Percentiles rank a stretch among this genome's conserved stretches.
phyloP scores from a whole-genome alignment of 495 filamentous ascomycete genomes.

The Opeltia flavorubescens region DNA sequence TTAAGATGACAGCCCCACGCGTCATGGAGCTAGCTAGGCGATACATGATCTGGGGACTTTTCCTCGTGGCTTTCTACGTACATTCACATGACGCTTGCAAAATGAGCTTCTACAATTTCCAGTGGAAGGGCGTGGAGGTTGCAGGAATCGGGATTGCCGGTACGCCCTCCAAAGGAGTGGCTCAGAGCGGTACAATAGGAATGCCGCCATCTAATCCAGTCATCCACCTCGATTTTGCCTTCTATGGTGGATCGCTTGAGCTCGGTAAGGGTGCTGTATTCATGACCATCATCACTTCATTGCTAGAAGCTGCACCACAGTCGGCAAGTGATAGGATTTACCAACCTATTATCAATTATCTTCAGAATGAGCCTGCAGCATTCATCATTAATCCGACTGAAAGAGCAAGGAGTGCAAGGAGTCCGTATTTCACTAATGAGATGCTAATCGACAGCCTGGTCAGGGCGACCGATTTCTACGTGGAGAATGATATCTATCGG shows the following conservation, averaged over 20 bases:
- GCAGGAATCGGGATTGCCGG: background rate
- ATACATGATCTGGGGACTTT: background rate
- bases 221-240: background rate
- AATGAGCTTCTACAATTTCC: background rate
- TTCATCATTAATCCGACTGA: background rate
- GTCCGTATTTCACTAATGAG: background rate
- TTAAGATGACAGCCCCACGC: background rate
- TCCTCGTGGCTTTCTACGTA: background rate
- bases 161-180: background rate
- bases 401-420: background rate
- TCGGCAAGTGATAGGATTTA: background rate
- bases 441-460: background rate
- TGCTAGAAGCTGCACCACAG: background rate
- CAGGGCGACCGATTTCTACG: background rate
- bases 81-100: background rate
- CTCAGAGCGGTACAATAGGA: background rate
- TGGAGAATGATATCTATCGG: background rate
- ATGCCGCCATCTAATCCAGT: background rate
- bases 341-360: background rate
- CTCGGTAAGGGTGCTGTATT: conserved; percentile 45
- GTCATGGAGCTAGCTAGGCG: background rate
- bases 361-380: background rate
- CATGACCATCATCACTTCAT: conserved; percentile 13
- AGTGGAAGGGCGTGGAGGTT: background rate
- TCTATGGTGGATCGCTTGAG: conserved; percentile 45